Conservation (phyloP, 768 basidiomycete species). For the Galerina marginata region DNA sequence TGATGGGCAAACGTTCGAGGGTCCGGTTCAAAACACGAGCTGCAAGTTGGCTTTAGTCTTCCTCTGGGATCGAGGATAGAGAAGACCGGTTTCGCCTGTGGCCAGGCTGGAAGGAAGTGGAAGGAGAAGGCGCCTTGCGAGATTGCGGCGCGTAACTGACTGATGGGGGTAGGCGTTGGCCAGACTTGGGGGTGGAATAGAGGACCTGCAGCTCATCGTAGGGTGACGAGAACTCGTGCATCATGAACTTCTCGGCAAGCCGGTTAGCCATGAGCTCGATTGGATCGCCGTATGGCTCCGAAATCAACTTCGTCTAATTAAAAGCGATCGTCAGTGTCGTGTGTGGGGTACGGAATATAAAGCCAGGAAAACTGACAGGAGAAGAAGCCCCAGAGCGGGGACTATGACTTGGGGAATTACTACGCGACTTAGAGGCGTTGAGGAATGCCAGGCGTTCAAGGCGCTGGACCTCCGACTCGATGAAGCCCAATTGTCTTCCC, state of each 20-base stretch:
- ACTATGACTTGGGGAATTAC: slow-evolving; percentile 23
- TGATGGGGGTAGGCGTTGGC: slow-evolving; percentile 14
- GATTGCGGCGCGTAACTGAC: slow-evolving; percentile 8
- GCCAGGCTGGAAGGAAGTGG: slow-evolving; percentile 25
- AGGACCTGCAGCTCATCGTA: slow-evolving; percentile 23
- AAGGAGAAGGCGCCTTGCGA: slow-evolving; percentile 10
- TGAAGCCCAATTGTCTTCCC: slow-evolving; percentile 49
- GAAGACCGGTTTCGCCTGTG: slow-evolving; percentile 29
- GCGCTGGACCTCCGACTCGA: slow-evolving; percentile 52
- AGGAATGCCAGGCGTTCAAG: slow-evolving; percentile 58
- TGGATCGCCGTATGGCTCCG: slow-evolving; percentile 31
- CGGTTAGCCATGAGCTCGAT: slow-evolving; percentile 36
- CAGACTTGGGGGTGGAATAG: slow-evolving; percentile 19
- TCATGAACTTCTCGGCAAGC: slow-evolving; percentile 27
- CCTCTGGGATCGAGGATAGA: slow-evolving; percentile 33
- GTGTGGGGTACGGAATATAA: neutral
- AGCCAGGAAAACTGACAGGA: slow-evolving; percentile 24
- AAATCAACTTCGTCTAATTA: slow-evolving; percentile 25
- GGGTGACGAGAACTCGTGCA: slow-evolving; percentile 22
- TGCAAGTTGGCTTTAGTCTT: slow-evolving; percentile 25
- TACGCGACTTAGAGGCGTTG: slow-evolving; percentile 45
- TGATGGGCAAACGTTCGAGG: slow-evolving; percentile 22
- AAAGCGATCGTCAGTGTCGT: neutral
- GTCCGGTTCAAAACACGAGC: slow-evolving; percentile 13
- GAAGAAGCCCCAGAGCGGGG: slow-evolving; percentile 22